These are phyloP conservation scores for Calonectria naviculata DNA, from an alignment of 2,329 filamentous ascomycete genomes.

Conservation along the genomic window DNA sequence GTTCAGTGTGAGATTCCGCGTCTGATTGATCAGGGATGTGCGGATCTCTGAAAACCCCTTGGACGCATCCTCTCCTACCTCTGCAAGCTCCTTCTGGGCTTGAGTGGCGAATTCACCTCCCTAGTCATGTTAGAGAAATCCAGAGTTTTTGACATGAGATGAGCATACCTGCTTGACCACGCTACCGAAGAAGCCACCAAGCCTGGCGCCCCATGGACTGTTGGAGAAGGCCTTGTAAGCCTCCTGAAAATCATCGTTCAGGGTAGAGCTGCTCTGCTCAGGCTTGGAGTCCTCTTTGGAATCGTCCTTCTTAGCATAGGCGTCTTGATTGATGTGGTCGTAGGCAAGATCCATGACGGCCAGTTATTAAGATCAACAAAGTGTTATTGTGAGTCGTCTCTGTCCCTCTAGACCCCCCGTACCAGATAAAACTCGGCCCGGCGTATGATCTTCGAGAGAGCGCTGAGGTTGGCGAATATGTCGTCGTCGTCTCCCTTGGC, in stretches of 20 bases:
- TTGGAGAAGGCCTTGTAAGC: constrained; percentile 93
- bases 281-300: constrained; percentile 53
- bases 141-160: constrained; percentile 3
- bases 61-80: constrained; percentile 82
- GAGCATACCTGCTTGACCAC: constrained; percentile 87
- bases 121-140: constrained; percentile 52
- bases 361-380: neutral
- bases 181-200: constrained; percentile 89
- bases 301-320: constrained; percentile 68
- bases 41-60: constrained; percentile 81
- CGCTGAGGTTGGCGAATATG: constrained; percentile 25
- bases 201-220: constrained; percentile 89
- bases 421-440: neutral
- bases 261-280: constrained; percentile 60
- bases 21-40: constrained; percentile 76
- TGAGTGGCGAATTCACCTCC: constrained; percentile 87
- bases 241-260: constrained; percentile 92
- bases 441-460: constrained; percentile 6
- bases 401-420: constrained; percentile 1
- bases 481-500: constrained; percentile 26
- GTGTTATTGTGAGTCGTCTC: neutral
- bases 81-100: constrained; percentile 84
- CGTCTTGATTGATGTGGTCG: constrained; percentile 93
- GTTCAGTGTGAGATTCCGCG: constrained; percentile 77
- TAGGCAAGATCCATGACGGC: constrained; percentile 90